phyloP scores from a whole-genome alignment of 768 basidiomycete species.

The Stropharia rugosoannulata region DNA sequence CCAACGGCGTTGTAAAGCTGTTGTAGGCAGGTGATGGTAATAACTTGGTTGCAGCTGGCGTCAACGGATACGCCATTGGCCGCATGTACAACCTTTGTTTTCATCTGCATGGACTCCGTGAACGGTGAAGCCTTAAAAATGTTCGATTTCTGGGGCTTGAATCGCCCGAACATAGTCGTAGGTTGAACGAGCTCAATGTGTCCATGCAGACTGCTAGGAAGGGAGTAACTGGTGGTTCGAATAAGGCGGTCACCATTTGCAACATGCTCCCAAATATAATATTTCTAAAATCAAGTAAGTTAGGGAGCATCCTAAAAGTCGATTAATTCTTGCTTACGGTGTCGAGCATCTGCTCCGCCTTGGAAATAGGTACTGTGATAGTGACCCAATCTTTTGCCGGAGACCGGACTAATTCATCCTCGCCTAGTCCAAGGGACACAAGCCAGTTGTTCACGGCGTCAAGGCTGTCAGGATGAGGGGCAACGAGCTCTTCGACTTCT shows the following conservation, averaged over 20 bases:
- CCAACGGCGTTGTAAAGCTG: slow-evolving; percentile 54
- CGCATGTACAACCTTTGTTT: slow-evolving; percentile 15
- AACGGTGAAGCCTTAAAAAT: slow-evolving; percentile 27
- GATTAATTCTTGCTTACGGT: slow-evolving; percentile 34
- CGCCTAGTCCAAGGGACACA: slow-evolving; percentile 47
- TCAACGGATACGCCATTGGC: slow-evolving; percentile 40
- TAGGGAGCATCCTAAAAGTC: background rate
- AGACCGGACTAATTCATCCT: slow-evolving; percentile 47
- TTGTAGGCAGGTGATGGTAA: slow-evolving; percentile 52
- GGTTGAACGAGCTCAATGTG: slow-evolving; percentile 71
- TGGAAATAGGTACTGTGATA: slow-evolving; percentile 49
- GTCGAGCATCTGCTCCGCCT: slow-evolving; percentile 67
- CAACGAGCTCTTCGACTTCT: slow-evolving; percentile 61
- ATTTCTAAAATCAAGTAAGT: slow-evolving; percentile 38
- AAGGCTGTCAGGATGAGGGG: slow-evolving; percentile 55
- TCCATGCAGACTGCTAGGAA: slow-evolving; percentile 53
- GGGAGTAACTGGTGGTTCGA: slow-evolving; percentile 63
- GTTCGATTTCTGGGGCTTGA: slow-evolving; percentile 43
- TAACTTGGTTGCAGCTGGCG: slow-evolving; percentile 44
- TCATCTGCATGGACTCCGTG: slow-evolving; percentile 18
- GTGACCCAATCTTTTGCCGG: slow-evolving; percentile 69
- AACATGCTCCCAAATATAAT: slow-evolving; percentile 51
- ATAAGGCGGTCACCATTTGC: slow-evolving; percentile 49
- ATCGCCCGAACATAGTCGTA: slow-evolving; percentile 62
- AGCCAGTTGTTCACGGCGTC: slow-evolving; percentile 63